A percentile compares a stretch with the other conserved stretches of the same genome.
Conservation (phyloP, 2,329 filamentous ascomycete genomes). For the Endothia cerciana region DNA sequence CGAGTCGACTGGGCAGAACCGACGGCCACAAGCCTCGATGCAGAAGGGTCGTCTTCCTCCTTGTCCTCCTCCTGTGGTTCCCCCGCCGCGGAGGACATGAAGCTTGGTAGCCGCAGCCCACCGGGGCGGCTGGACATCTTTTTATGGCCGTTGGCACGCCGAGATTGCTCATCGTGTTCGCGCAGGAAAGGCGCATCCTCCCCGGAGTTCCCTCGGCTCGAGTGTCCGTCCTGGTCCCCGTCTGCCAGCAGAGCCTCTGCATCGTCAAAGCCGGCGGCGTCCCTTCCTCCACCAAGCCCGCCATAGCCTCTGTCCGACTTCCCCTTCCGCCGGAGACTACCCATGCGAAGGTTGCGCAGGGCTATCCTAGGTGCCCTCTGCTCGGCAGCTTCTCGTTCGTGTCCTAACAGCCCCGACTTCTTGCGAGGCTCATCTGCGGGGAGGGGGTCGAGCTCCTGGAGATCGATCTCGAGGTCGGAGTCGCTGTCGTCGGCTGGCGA, state of each 20-base stretch:
- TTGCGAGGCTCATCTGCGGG: slow-evolving; percentile 37
- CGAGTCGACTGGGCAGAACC: slow-evolving; percentile 73
- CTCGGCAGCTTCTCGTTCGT: slow-evolving; percentile 52
- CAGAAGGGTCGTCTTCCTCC: slow-evolving; percentile 64
- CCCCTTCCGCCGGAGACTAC: slow-evolving; percentile 60
- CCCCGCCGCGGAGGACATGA: slow-evolving; percentile 55
- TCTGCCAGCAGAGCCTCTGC: slow-evolving; percentile 69
- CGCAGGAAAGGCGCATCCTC: slow-evolving; percentile 78
- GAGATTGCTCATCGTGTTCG: slow-evolving; percentile 39
- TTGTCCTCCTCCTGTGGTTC: slow-evolving; percentile 53
- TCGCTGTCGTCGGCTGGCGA: slow-evolving; percentile 71
- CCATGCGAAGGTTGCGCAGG: slow-evolving; percentile 71
- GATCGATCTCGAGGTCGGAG: slow-evolving; percentile 76
- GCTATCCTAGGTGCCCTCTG: slow-evolving; percentile 66
- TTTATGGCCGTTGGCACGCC: slow-evolving; percentile 45
- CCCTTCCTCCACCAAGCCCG: slow-evolving; percentile 60
- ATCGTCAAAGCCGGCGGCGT: slow-evolving; percentile 67
- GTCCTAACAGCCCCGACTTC: slow-evolving; percentile 45
- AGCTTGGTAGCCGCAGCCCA: slow-evolving; percentile 67
- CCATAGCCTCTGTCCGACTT: slow-evolving; percentile 62
- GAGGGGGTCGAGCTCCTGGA: slow-evolving; percentile 76
- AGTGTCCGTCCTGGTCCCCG: slow-evolving; percentile 49
- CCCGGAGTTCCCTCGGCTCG: slow-evolving; percentile 53
- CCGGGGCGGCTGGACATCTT: slow-evolving; percentile 49
- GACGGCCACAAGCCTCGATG: slow-evolving; percentile 76